phyloP scores from a whole-genome alignment of 1,284 basidiomycete genomes.

The Phaffia rhodozyma region DNA sequence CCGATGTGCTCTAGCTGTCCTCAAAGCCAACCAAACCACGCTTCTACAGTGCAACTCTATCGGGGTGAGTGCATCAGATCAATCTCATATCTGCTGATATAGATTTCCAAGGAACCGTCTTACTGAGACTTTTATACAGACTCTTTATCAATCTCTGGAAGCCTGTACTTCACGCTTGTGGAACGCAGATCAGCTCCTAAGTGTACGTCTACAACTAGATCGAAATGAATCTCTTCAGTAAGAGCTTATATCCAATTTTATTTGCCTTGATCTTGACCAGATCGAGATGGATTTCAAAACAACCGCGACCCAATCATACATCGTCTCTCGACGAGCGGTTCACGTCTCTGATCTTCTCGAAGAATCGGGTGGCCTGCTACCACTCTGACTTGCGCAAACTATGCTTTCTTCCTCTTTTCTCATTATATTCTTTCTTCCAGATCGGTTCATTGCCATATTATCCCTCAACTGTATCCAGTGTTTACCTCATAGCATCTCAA shows the following conservation, averaged over 20 bases:
- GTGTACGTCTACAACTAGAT: conserved; percentile 42
- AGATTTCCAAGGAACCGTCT: no score
- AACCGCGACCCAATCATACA: conserved; percentile 37
- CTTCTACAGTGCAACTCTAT: conserved; percentile 70
- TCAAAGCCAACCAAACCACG: conserved; percentile 70
- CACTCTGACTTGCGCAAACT: no score
- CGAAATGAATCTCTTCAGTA: conserved; percentile 1
- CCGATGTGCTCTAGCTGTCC: conserved; percentile 73
- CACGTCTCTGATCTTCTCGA: conserved; percentile 9
- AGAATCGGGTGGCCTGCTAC: neutral
- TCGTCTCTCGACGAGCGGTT: conserved; percentile 4
- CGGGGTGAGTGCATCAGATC: conserved; percentile 30
- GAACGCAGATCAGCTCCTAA: conserved; percentile 77
- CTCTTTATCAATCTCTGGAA: conserved; percentile 12
- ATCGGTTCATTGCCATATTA: no score
- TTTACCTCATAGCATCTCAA: no score
- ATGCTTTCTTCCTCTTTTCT: no score
- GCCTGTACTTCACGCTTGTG: conserved; percentile 67
- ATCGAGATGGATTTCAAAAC: conserved; percentile 55
- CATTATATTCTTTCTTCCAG: no score
- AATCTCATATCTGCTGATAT: no score
- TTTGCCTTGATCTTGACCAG: conserved; percentile 31
- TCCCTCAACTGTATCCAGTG: no score
- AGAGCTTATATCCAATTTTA: neutral
- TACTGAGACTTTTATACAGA: conserved; percentile 39